A percentile compares a stretch with the other conserved stretches of the same genome.
phyloP scores from a whole-genome alignment of 352 stramenopile species.

The Globisporangium uncinulatum region DNA sequence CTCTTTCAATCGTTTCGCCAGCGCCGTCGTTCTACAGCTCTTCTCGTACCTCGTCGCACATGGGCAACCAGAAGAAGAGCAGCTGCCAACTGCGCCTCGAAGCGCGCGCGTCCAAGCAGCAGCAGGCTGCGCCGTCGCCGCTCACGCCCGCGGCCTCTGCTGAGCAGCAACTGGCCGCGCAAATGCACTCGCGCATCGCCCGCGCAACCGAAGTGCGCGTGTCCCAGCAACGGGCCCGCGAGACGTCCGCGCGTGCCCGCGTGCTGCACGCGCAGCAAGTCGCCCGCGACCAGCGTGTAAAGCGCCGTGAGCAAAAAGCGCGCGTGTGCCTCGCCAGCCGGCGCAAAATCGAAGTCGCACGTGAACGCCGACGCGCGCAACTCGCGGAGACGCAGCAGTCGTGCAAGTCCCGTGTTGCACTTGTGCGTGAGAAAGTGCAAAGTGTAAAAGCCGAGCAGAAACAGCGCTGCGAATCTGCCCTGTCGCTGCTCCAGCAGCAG shows the following conservation, averaged over 20 bases:
- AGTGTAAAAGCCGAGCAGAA: conserved; percentile 38
- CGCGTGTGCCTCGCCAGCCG: conserved; percentile 26
- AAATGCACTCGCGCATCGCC: conserved; percentile 41
- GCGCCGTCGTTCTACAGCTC: not conserved
- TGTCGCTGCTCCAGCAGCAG: conserved; percentile 35
- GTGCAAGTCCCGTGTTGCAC: conserved; percentile 37
- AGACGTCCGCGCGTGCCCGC: conserved; percentile 32
- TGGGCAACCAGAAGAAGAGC: conserved; percentile 61
- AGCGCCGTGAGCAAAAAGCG: conserved; percentile 36
- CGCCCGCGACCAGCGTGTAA: conserved; percentile 38
- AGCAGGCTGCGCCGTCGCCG: not conserved
- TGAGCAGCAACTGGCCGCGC: conserved; percentile 16
- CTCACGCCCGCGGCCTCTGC: not conserved
- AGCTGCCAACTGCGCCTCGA: conserved; percentile 70
- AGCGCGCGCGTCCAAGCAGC: conserved; percentile 26
- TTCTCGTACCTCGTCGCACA: conserved; percentile 6
- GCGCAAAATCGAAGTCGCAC: conserved; percentile 44
- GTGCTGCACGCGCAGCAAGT: conserved; percentile 57
- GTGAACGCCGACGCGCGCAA: conserved; percentile 34
- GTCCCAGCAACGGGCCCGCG: conserved; percentile 30
- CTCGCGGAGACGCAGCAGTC: conserved; percentile 36
- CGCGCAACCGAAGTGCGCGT: conserved; percentile 46
- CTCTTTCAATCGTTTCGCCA: not conserved
- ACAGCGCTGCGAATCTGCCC: conserved; percentile 27
- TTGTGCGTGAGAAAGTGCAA: conserved; percentile 51